phyloP scores from a whole-genome alignment of 306 rosid species.

The Crotalaria pallida region DNA sequence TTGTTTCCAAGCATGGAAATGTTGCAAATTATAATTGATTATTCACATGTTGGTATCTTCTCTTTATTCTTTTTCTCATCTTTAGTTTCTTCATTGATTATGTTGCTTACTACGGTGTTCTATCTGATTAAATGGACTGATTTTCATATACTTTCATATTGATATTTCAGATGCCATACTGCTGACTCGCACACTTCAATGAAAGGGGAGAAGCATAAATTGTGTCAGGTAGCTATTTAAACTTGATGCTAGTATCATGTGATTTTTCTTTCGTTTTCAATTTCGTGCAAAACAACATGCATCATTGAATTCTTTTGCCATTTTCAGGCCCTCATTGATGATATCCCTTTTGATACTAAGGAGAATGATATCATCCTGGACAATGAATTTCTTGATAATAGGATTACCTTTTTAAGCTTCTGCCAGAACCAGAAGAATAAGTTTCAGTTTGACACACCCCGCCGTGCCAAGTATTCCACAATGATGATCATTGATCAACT shows the following conservation, averaged over 20 bases:
- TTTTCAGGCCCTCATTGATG: constrained; percentile 36
- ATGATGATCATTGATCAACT: constrained; percentile 51
- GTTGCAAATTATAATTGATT: neutral
- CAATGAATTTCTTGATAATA: constrained; percentile 32
- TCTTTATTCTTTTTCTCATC: neutral
- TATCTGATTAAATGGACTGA: neutral
- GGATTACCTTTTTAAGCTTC: constrained; percentile 39
- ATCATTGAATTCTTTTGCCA: neutral
- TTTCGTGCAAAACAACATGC: neutral
- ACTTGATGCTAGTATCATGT: neutral
- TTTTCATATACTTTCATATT: neutral
- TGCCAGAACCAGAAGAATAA: constrained; percentile 40
- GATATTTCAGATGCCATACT: constrained; percentile 38
- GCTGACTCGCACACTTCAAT: constrained; percentile 32
- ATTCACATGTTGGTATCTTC: neutral
- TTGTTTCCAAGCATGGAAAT: neutral
- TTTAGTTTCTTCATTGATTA: neutral
- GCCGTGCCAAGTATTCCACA: constrained; percentile 64
- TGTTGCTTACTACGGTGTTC: neutral
- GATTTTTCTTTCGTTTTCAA: neutral
- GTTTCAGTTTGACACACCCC: constrained; percentile 57
- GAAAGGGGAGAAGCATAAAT: constrained; percentile 37
- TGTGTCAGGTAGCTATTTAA: constrained; percentile 34
- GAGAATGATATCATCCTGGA: constrained; percentile 39
- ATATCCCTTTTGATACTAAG: constrained; percentile 35